Base-by-base conservation (phyloP, 148 eudicot species). In the Fagopyrum esculentum region DNA sequence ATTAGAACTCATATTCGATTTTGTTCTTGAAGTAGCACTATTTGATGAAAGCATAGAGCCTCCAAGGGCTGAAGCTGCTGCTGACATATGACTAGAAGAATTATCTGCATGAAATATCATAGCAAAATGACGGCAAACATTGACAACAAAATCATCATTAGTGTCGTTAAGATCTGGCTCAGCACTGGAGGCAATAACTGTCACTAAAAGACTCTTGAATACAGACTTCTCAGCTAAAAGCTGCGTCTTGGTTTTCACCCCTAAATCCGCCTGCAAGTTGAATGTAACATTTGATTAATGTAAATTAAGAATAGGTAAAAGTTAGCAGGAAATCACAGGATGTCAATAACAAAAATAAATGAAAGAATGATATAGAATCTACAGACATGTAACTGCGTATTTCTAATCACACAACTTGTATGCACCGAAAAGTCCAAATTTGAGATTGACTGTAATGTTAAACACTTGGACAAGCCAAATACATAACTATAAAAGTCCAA, bases 231-330 rank as follows among this genome's bases (percentile, higher is more conserved):
- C 98, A 40, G 98, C 98, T 93, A 92, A 84, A 76, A 95, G 96
- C 84, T 95, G 98, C 45, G 96, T 92, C 92, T 95, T 95, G 46
- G 97, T 95, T 86, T 95, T 95, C 74, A 95, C 98, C 73, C 98
- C 97, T 66, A 90, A 79, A 82, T 92, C 98, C 77, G 93, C 92
- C 98, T 95, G 91, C 54, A 64, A 70, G 71, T 45, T 35, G 35
- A 35, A 64, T 30, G 13, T 64, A 9, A 45, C 17, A 64, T 35
- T 35, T 40, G 16, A 40, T 66, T 43, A 40, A 40, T 66, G 47
- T 5, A 66, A 66, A 35, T 12, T 40, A 66, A 61, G 17, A 49
- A 49, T 7, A 66, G 9, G 46, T 66, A 22, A 59, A 59, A 6
- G 7, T 19, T 22, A 66, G 69, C 17, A 40, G 46, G 45, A 66